Conservation (phyloP, 768 basidiomycete species). For the Suillus luteus region DNA sequence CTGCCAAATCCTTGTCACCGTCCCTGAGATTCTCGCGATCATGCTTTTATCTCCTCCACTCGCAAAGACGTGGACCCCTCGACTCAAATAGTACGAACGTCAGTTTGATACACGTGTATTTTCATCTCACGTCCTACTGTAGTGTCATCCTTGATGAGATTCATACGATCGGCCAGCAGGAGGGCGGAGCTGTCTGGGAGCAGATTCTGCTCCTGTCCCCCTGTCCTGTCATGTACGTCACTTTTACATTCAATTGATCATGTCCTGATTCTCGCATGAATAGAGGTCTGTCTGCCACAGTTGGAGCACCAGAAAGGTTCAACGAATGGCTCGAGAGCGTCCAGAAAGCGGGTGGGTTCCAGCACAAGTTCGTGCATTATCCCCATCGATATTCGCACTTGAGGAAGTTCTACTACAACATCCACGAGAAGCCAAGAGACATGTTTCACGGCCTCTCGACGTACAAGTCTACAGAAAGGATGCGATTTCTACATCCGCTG, state of each 20-base stretch:
- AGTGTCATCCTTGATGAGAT: constrained; percentile 64
- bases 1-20: constrained; percentile 74
- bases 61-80: constrained; percentile 60
- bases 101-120: not conserved
- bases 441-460: constrained; percentile 40
- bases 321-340: constrained; percentile 66
- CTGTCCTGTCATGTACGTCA: constrained; percentile 67
- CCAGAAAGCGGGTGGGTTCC: constrained; percentile 57
- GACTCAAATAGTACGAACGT: constrained; percentile 53
- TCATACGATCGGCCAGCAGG: constrained; percentile 70
- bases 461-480: constrained; percentile 40
- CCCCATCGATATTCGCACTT: constrained; percentile 74
- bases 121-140: constrained; percentile 10
- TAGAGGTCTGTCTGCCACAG: constrained; percentile 72
- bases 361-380: constrained; percentile 62
- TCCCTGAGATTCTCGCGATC: constrained; percentile 69
- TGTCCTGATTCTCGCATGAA: not conserved
- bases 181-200: constrained; percentile 73
- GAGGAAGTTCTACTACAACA: constrained; percentile 62
- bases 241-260: not conserved
- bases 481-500: constrained; percentile 66
- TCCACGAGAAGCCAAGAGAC: constrained; percentile 23
- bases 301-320: constrained; percentile 65
- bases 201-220: constrained; percentile 71
- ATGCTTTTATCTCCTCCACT: constrained; percentile 70